Evolutionary conservation across 345 rosid species (phyloP), one percentile per base, ranked within the genome.

Genomic region (Syzygium jambos): DNA sequence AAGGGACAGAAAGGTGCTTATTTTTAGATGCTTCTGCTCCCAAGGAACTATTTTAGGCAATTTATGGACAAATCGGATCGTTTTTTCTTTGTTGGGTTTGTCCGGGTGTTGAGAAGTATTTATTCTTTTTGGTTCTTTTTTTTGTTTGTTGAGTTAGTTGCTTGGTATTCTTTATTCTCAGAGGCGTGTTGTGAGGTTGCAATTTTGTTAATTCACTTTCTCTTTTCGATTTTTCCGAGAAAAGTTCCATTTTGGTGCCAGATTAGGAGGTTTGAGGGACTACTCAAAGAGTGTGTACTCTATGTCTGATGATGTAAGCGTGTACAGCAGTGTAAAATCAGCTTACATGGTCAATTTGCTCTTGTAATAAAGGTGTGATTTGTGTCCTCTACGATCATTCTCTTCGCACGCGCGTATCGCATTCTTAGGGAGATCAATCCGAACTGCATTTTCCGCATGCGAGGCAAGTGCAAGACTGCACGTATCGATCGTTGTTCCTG

Each of bases 1-100:
- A 92, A 90, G 96, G 98, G 98, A 93, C 94, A 94, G 95, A 91
- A 87, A 94, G 92, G 98, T 96, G 96, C 96, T 88, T 95, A 94
- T 77, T 87, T 84, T 55, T 95, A 93, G 96, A 97, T 95, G 96
- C 95, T 93, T 95, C 96, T 95, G 96, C 93, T 92, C 97, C 95
- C 94, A 86, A 92, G 92, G 85, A 91, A 92, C 90, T 88, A 41
- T 88, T 90, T 90, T 89, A 87, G 90, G 34, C 87, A 61, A 85
- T 87, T 85, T 17, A 68, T 73, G 80, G 78, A 51, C 53, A 87
- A 77, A 85, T 41, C 78, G 54, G 85, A 88, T 89, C 87, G n/a
- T 85, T 89, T 85, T 89, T 87, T 85, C 88, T 88, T 89, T 86
- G 90, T 68, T 65, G 78, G 19, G 25, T 86, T 63, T 51, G 65